Base-by-base conservation (phyloP, 106 monocot genomes). In the Dactylorhiza incarnata region DNA sequence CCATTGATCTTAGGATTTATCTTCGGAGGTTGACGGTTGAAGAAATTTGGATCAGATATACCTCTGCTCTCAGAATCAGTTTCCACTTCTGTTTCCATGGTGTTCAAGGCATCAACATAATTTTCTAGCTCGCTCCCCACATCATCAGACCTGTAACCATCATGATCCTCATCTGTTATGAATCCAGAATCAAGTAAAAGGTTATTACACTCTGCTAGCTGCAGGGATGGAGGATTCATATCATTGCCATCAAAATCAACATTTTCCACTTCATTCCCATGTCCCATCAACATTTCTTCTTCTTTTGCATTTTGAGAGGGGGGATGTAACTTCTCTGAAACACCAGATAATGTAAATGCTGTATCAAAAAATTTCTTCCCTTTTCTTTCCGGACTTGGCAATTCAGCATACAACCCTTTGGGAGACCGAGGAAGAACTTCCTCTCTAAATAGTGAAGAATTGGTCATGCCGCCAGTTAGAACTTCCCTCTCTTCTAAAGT, bases 31-130 rank as follows among this genome's bases (percentile, higher is more conserved):
- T 80, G 78, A 73, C 68, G 71, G 12, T 69, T 79, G 7, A 66
- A 75, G 15, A 71, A 46, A 56, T 22, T 47, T 10, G n/a, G 49
- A 50, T 81, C 81, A 62, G 45, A 62, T 73, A 80, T 84, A 59
- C 19, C 45, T 80, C 61, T 87, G 48, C 59, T 79, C 52, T 96
- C 87, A 66, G 59, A 61, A 79, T 97, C 85, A 23, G 84, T 80
- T 81, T 89, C 96, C 48, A 75, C 74, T 77, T 91, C 96, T 48
- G 76, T 87, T 37, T 94, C 93, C 79, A 89, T 84, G 10, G 76
- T 91, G 74, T 85, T 89, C 58, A 89, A 73, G 14, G 96, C 96
- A 83, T 97, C 93, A 51, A 93, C 58, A 55, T 93, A 97, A 74
- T 84, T 91, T 16, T 97, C 95, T 45, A 90, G 67, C 53, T 96